Evolutionary conservation across 768 basidiomycete species (phyloP).

Genomic region (Phanerochaete carnosa): DNA sequence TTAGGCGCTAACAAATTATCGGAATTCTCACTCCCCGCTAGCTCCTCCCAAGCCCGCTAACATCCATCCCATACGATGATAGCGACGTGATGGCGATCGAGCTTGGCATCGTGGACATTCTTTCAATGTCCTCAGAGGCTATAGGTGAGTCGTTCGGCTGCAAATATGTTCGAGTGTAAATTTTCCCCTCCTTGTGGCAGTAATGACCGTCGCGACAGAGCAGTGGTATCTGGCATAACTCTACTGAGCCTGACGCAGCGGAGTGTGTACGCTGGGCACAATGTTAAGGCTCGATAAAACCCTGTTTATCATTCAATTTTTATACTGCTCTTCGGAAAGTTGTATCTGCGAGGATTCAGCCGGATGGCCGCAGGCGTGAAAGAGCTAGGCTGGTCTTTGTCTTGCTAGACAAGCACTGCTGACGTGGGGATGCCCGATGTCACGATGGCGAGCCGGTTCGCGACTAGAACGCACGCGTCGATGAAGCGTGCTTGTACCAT

Average conservation of each 20-base stretch:
- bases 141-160: conserved; percentile 8
- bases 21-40: too few species aligned
- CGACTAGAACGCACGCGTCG: too few species aligned
- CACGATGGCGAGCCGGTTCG: too few species aligned
- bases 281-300: conserved; percentile 26
- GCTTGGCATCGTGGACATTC: conserved; percentile 39
- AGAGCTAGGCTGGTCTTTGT: conserved; percentile 22
- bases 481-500: too few species aligned
- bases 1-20: too few species aligned
- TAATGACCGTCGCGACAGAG: too few species aligned
- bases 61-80: conserved; percentile 38
- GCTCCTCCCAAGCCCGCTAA: too few species aligned
- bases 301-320: neutral
- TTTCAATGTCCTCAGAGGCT: conserved; percentile 33
- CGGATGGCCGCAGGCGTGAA: conserved; percentile 23
- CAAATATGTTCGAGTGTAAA: conserved; percentile 13
- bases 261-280: too few species aligned
- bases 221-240: conserved; percentile 41
- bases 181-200: conserved; percentile 15
- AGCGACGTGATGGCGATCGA: conserved; percentile 37
- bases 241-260: too few species aligned
- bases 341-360: conserved; percentile 5
- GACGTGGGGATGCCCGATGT: too few species aligned
- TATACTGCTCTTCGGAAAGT: conserved; percentile 24
- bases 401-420: conserved; percentile 28